Base-by-base conservation (phyloP, 805 yeast species). In the Jamesozyma piceae region DNA sequence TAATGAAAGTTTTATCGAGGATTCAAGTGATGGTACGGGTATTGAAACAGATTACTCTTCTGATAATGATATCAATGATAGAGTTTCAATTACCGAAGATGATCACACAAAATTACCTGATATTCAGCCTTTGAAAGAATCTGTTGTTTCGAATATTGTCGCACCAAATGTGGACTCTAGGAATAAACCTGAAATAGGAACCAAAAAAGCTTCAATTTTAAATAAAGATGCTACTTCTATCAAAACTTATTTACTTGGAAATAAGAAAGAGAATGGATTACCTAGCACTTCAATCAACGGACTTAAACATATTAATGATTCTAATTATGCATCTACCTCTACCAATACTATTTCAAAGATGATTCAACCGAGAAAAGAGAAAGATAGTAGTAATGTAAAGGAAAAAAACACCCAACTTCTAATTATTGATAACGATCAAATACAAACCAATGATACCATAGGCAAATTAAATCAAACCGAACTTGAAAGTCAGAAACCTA, bases 11-110 rank as follows among this genome's bases (percentile, higher is more conserved):
- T 22, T 30, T 8, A 35, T n/a, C 9, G 37, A 38, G 19, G 45
- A 35, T 18, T 37, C 42, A 22, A 33, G 35, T 15, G n/a, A n/a
- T 35, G 10, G 15, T 18, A 40, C 44, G 30, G 46, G 51, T 5
- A 34, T 43, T 20, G 46, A 45, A 32, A 42, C 45, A 14, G 43
- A 39, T 22, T 35, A 35, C 19, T 43, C 38, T 9, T 38, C 42
- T 6, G 41, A 38, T 10, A 35, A 37, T 10, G 30, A 20, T 17
- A 19, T 27, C 2, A 14, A 15, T 19, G 24, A 40, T 14, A 17
- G 17, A 29, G 14, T 17, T 19, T 13, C n/a, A 11, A 8, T 22
- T 13, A 21, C 20, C 15, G 41, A 26, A 9, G 20, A 20, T 5
- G 9, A 15, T 17, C 36, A 22, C 11, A 22, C 11, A 11, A 6